Conservation (phyloP, 2,329 filamentous ascomycete genomes). For the Phymatotrichopsis omnivora region DNA sequence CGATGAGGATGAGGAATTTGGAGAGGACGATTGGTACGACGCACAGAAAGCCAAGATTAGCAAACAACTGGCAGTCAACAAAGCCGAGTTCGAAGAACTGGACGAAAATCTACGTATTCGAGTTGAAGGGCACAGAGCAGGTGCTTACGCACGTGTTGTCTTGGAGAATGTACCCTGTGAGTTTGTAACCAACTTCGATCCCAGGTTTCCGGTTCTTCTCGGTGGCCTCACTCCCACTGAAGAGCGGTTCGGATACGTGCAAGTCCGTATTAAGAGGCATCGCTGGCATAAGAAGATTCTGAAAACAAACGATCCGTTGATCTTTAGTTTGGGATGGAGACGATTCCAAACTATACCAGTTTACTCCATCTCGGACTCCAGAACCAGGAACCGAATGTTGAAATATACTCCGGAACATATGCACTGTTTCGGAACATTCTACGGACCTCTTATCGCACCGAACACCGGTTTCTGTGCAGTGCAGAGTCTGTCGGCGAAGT, state of each 20-base stretch:
- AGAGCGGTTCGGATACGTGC: slow-evolving; percentile 89
- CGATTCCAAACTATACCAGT: slow-evolving; percentile 87
- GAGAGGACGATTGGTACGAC: slow-evolving; percentile 98
- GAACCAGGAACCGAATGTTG: slow-evolving; percentile 90
- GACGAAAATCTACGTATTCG: slow-evolving; percentile 73
- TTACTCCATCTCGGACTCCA: slow-evolving; percentile 89
- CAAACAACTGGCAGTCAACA: slow-evolving; percentile 95
- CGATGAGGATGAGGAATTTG: slow-evolving; percentile 57
- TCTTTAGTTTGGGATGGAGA: slow-evolving; percentile 93
- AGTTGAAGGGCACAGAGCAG: slow-evolving; percentile 83
- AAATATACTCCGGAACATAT: slow-evolving; percentile 99
- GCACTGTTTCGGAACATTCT: slow-evolving; percentile 96
- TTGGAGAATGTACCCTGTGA: slow-evolving; percentile 83
- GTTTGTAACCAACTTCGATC: slow-evolving; percentile 73
- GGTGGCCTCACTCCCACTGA: slow-evolving; percentile 90
- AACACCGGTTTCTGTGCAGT: slow-evolving; percentile 95
- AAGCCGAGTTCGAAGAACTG: slow-evolving; percentile 77
- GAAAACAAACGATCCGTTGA: slow-evolving; percentile 94
- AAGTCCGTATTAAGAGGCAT: slow-evolving; percentile 93
- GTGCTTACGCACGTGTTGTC: slow-evolving; percentile 85
- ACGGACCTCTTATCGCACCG: slow-evolving; percentile 85
- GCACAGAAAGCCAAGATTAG: slow-evolving; percentile 88
- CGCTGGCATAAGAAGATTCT: slow-evolving; percentile 99
- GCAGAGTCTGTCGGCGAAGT: slow-evolving; percentile 71
- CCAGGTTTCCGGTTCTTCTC: slow-evolving; percentile 72